These are phyloP conservation scores for Neofusicoccum kwambonambiense DNA, from an alignment of 2,329 filamentous ascomycete species.

Conservation along the genomic window DNA sequence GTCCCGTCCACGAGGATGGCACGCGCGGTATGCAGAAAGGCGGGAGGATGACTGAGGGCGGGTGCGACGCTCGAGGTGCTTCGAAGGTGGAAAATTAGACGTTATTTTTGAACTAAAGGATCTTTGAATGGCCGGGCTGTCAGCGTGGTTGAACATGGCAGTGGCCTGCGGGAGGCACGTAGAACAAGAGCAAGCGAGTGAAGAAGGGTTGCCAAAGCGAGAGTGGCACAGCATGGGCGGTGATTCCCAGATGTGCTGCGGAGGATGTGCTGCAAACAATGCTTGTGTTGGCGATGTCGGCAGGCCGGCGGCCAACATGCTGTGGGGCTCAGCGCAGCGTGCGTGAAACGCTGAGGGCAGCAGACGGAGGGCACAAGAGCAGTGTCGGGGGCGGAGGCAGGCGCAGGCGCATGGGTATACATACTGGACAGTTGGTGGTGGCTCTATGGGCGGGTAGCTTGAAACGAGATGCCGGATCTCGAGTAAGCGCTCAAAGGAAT, in stretches of 20 bases:
- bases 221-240: background rate
- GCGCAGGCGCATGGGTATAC: slow-evolving; percentile 23
- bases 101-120: slow-evolving; percentile 30
- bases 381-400: background rate
- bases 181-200: slow-evolving; percentile 18
- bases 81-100: slow-evolving; percentile 35
- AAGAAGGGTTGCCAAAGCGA: slow-evolving; percentile 10
- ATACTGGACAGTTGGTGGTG: slow-evolving; percentile 28
- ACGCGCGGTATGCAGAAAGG: background rate
- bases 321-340: slow-evolving; percentile 14
- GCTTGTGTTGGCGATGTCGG: slow-evolving; percentile 9
- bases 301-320: slow-evolving; percentile 15
- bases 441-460: slow-evolving; percentile 28
- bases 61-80: slow-evolving; percentile 25
- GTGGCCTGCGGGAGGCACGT: slow-evolving; percentile 24
- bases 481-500: slow-evolving; percentile 40
- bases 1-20: background rate
- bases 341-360: slow-evolving; percentile 15
- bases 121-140: slow-evolving; percentile 37
- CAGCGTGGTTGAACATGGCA: slow-evolving; percentile 31
- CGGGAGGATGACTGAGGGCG: background rate
- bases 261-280: slow-evolving; percentile 13
- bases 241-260: background rate
- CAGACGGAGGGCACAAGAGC: slow-evolving; percentile 3
- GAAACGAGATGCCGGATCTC: slow-evolving; percentile 46